These are phyloP conservation scores for Coniochaeta ligniaria DNA, from an alignment of 2,329 filamentous ascomycete genomes.

Conservation along the genomic window DNA sequence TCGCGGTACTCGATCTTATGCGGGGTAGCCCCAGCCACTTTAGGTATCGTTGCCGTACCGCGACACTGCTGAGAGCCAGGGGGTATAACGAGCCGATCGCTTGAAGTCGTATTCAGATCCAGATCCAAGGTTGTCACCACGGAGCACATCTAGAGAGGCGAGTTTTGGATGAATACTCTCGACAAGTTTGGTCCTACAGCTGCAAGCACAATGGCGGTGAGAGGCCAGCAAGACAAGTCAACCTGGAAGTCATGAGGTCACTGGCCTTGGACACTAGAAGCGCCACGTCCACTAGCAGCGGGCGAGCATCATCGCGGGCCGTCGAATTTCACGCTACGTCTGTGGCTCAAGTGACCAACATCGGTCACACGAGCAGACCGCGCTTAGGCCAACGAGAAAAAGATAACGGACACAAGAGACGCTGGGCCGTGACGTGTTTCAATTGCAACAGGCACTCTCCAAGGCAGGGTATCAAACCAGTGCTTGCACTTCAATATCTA, in stretches of 20 bases:
- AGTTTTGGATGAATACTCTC: neutral
- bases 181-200: neutral
- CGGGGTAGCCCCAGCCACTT: neutral
- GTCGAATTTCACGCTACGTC: neutral
- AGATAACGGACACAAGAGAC: neutral
- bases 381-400: no score
- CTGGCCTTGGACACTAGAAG: neutral
- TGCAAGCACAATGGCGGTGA: neutral
- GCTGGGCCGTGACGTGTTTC: neutral
- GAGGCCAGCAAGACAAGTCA: no score
- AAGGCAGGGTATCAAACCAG: neutral
- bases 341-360: neutral
- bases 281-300: neutral
- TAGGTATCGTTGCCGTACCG: neutral
- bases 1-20: neutral
- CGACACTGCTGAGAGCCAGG: neutral
- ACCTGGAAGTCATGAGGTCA: neutral
- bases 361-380: neutral
- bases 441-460: neutral
- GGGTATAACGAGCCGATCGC: neutral
- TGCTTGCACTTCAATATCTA: neutral
- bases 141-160: neutral
- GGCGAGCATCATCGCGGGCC: neutral
- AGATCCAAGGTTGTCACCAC: neutral
- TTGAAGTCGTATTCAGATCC: neutral